Conservation (phyloP, 2,329 filamentous ascomycete genomes). For the Hirsutella minnesotensis region DNA sequence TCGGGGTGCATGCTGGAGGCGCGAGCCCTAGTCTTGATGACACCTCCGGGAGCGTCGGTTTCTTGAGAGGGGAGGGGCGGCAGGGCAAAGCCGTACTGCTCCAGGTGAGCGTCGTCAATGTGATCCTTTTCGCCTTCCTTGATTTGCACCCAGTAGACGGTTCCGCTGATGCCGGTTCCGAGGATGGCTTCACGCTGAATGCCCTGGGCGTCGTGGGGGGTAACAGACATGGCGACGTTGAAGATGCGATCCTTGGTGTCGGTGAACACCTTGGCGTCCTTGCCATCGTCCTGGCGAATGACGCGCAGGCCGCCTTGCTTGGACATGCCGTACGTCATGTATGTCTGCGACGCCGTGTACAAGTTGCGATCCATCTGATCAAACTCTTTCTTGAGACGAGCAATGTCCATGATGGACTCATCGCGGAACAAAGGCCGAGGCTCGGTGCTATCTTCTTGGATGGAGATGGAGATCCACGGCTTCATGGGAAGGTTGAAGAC, state of each 20-base stretch:
- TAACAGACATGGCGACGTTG: slow-evolving; percentile 75
- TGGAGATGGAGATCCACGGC: slow-evolving; percentile 83
- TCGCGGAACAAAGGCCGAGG: slow-evolving; percentile 56
- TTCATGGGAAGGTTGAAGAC: slow-evolving; percentile 96
- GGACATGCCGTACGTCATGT: slow-evolving; percentile 88
- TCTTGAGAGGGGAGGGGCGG: slow-evolving; percentile 78
- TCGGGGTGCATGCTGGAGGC: slow-evolving; percentile 81
- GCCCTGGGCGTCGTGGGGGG: slow-evolving; percentile 41
- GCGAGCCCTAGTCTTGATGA: slow-evolving; percentile 90
- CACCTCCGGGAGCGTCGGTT: slow-evolving; percentile 81
- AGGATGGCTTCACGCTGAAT: slow-evolving; percentile 70
- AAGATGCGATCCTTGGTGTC: slow-evolving; percentile 89
- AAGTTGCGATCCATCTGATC: slow-evolving; percentile 93
- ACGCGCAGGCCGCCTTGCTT: slow-evolving; percentile 89
- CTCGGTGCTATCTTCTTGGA: slow-evolving; percentile 47
- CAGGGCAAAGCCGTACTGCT: slow-evolving; percentile 78
- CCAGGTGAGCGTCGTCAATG: slow-evolving; percentile 65
- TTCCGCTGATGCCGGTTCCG: slow-evolving; percentile 85
- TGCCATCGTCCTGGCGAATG: slow-evolving; percentile 87
- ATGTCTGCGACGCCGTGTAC: slow-evolving; percentile 77
- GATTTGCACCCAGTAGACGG: slow-evolving; percentile 90
- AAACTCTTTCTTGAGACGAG: slow-evolving; percentile 91
- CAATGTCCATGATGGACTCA: slow-evolving; percentile 81
- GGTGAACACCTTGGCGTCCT: slow-evolving; percentile 83
- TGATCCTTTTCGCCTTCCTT: slow-evolving; percentile 67